A percentile compares a stretch with the other conserved stretches of the same genome.
phyloP scores from a whole-genome alignment of 2,329 filamentous ascomycete species.

The Tolypocladium guangdongense region DNA sequence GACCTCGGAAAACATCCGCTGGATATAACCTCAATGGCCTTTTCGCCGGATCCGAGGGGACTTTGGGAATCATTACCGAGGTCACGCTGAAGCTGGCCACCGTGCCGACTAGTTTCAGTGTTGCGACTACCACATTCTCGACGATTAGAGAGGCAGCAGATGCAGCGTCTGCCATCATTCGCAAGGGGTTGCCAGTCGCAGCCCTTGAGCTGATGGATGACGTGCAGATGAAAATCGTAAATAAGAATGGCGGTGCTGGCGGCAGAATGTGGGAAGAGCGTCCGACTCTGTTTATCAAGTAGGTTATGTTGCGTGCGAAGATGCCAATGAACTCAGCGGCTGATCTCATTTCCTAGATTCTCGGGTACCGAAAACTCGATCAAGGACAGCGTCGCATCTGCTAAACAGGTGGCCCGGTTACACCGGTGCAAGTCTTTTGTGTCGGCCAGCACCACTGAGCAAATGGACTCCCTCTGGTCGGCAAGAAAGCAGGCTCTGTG shows the following conservation, averaged over 20 bases:
- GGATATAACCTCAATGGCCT: slow-evolving; percentile 61
- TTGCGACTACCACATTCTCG: slow-evolving; percentile 52
- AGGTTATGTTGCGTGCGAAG: not conserved
- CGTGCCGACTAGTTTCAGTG: slow-evolving; percentile 50
- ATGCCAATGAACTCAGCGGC: not conserved
- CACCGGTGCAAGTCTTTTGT: slow-evolving; percentile 51
- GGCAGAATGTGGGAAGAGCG: slow-evolving; percentile 52
- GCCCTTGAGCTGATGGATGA: slow-evolving; percentile 56
- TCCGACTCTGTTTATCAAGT: slow-evolving; percentile 65
- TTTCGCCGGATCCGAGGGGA: slow-evolving; percentile 62
- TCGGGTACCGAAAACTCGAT: slow-evolving; percentile 52
- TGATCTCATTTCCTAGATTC: slow-evolving; percentile 28
- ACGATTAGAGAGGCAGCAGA: slow-evolving; percentile 50
- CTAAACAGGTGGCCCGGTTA: slow-evolving; percentile 43
- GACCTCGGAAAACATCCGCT: slow-evolving; percentile 58
- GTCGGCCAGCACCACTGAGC: slow-evolving; percentile 53
- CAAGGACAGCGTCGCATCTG: slow-evolving; percentile 44
- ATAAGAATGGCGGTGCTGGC: slow-evolving; percentile 48
- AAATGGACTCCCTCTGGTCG: slow-evolving; percentile 62
- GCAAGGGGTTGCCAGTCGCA: slow-evolving; percentile 53
- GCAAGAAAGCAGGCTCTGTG: slow-evolving; percentile 66
- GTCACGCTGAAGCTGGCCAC: slow-evolving; percentile 57
- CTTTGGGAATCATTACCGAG: slow-evolving; percentile 60
- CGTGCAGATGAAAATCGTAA: slow-evolving; percentile 57
- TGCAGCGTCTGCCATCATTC: slow-evolving; percentile 53